Conservation (phyloP, 2,329 filamentous ascomycete species). For the Phialocephala sp. region DNA sequence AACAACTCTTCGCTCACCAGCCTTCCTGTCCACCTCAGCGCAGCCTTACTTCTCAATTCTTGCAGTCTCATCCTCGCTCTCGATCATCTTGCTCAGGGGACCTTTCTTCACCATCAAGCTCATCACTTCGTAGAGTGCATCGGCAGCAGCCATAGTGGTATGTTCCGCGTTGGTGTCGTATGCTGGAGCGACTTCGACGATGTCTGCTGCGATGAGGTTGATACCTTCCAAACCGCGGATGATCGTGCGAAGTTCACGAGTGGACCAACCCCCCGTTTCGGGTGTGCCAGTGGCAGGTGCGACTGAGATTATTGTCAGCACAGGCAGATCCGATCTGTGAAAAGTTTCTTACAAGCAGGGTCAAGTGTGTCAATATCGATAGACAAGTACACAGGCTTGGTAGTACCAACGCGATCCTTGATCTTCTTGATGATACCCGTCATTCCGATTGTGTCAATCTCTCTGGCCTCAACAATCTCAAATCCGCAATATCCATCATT, state of each 20-base stretch:
- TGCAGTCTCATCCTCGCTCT: conserved; percentile 25
- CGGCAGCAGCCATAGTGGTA: conserved; percentile 74
- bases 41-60: conserved; percentile 35
- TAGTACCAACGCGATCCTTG: conserved; percentile 73
- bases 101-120: conserved; percentile 83
- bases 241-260: conserved; percentile 74
- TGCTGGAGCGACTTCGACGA: conserved; percentile 76
- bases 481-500: conserved; percentile 88
- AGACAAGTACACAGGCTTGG: conserved; percentile 78
- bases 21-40: neutral
- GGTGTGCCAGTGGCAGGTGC: conserved; percentile 77
- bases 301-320: conserved; percentile 48
- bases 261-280: conserved; percentile 78
- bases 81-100: conserved; percentile 60
- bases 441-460: conserved; percentile 71
- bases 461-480: conserved; percentile 77
- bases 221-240: conserved; percentile 71
- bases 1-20: neutral
- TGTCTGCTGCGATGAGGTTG: conserved; percentile 72
- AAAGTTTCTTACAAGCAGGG: conserved; percentile 66
- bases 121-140: conserved; percentile 79
- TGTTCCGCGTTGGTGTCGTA: conserved; percentile 76
- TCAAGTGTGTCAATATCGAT: conserved; percentile 91
- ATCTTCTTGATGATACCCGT: conserved; percentile 82
- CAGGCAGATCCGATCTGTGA: neutral